Evolutionary conservation across 176 grass and related monocot genomes (phyloP).

Genomic region (Phoenix roebelenii): DNA sequence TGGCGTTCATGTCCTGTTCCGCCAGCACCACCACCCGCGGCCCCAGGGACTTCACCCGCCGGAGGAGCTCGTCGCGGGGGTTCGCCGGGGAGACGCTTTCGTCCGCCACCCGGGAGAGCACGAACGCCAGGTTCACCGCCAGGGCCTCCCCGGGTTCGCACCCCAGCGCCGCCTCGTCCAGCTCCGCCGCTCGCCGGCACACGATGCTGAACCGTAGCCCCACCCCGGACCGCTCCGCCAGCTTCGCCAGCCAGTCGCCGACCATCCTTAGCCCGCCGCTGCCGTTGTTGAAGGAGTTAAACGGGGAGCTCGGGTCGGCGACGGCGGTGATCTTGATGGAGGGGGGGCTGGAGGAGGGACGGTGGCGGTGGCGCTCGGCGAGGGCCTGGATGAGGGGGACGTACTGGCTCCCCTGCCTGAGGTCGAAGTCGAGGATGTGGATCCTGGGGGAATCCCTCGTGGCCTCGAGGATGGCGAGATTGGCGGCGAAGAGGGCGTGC

Average conservation of each 20-base stretch:
- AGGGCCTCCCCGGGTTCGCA: slow-evolving; percentile 3
- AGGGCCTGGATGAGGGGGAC: slow-evolving; percentile 1
- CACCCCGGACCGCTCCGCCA: slow-evolving; percentile 42
- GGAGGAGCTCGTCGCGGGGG: slow-evolving; percentile 1
- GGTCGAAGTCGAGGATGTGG: slow-evolving; percentile 12
- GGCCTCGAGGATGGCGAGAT: slow-evolving; percentile 8
- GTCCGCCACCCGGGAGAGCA: slow-evolving; percentile 3
- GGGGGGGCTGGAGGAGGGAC: not conserved
- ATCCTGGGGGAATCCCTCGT: not conserved
- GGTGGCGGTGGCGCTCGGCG: not conserved
- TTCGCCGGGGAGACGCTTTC: not conserved
- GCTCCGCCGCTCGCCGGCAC: slow-evolving; percentile 35
- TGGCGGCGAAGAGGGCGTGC: not conserved
- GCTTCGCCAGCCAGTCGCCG: slow-evolving; percentile 36
- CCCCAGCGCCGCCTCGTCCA: slow-evolving; percentile 26
- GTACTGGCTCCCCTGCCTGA: slow-evolving; percentile 1
- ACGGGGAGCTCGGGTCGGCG: not conserved
- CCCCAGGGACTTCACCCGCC: not conserved
- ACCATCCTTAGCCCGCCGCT: slow-evolving; percentile 7
- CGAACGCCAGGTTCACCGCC: slow-evolving; percentile 1
- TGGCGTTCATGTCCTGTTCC: not conserved
- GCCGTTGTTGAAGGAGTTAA: slow-evolving; percentile 3
- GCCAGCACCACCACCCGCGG: not conserved
- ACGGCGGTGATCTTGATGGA: not conserved
- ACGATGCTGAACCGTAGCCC: slow-evolving; percentile 44